phyloP scores from a whole-genome alignment of 371 early-diverging fungal species.

The Funneliformis caledonium region DNA sequence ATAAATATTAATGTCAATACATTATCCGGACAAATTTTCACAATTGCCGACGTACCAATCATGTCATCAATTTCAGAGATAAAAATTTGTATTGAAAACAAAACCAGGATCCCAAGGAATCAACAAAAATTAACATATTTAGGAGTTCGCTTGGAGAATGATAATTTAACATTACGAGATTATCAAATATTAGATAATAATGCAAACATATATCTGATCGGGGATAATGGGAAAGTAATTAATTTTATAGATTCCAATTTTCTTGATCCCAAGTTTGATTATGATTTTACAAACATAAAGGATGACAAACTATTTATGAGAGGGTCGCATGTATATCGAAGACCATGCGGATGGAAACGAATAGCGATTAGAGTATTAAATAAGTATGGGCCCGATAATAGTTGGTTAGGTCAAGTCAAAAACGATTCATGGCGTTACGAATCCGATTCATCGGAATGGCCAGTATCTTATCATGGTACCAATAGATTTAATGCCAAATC shows the following conservation, averaged over 20 bases:
- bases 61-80: background rate
- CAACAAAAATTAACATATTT: background rate
- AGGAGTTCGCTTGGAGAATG: background rate
- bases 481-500: slow-evolving; percentile 4
- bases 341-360: slow-evolving; percentile 32
- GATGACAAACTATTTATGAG: slow-evolving; percentile 6
- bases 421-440: background rate
- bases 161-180: background rate
- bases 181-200: background rate
- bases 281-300: slow-evolving; percentile 21
- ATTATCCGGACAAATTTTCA: background rate
- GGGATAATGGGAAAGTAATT: background rate
- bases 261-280: slow-evolving; percentile 20
- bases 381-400: slow-evolving; percentile 25
- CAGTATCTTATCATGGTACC: slow-evolving; percentile 35
- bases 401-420: slow-evolving; percentile 20
- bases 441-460: slow-evolving; percentile 25
- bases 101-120: background rate
- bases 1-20: background rate
- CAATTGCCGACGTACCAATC: background rate
- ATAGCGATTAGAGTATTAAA: slow-evolving; percentile 20
- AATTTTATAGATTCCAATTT: background rate
- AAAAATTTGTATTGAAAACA: background rate
- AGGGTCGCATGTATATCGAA: slow-evolving; percentile 1
- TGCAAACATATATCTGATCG: background rate